Evolutionary conservation across 192 early-diverging fungal genomes (phyloP).

Genomic region (Coemansia sp.): DNA sequence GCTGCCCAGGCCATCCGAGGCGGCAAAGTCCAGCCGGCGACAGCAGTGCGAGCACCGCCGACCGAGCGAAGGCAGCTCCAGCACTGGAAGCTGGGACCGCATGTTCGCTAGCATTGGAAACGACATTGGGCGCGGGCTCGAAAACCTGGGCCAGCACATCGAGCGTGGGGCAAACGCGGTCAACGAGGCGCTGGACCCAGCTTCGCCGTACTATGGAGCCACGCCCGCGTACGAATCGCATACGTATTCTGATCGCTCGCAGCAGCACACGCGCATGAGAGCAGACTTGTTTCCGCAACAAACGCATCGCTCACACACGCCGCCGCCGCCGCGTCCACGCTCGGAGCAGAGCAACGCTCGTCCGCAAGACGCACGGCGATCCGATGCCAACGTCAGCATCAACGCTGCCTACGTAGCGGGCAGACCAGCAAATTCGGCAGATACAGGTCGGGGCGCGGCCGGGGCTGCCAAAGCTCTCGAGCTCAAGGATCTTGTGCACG

Average conservation of each 20-base stretch:
- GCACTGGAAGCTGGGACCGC: slow-evolving; percentile 25
- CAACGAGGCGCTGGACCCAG: slow-evolving; percentile 3
- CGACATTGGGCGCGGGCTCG: slow-evolving; percentile 43
- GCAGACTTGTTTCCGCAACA: background rate
- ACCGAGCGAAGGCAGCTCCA: background rate
- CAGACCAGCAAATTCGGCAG: background rate
- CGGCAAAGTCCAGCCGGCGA: slow-evolving; percentile 1
- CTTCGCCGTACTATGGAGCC: background rate
- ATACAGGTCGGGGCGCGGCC: background rate
- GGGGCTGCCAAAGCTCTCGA: background rate
- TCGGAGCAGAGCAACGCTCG: slow-evolving; percentile 9
- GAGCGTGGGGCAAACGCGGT: slow-evolving; percentile 13
- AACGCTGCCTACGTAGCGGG: background rate
- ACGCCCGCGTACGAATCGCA: slow-evolving; percentile 1
- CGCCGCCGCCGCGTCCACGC: slow-evolving; percentile 14
- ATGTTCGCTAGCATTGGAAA: slow-evolving; percentile 39
- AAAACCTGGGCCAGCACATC: slow-evolving; percentile 23
- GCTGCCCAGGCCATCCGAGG: slow-evolving; percentile 28
- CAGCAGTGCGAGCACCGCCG: slow-evolving; percentile 5
- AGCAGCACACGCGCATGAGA: background rate
- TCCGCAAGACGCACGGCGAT: background rate
- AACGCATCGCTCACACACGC: slow-evolving; percentile 14
- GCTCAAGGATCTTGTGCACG: slow-evolving; percentile 34
- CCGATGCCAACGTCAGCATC: background rate
- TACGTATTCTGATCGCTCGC: slow-evolving; percentile 21